Evolutionary conservation across 257 asterid genomes (phyloP), one percentile per base, ranked within the genome.

Genomic region (Paraleonurus japonicus): DNA sequence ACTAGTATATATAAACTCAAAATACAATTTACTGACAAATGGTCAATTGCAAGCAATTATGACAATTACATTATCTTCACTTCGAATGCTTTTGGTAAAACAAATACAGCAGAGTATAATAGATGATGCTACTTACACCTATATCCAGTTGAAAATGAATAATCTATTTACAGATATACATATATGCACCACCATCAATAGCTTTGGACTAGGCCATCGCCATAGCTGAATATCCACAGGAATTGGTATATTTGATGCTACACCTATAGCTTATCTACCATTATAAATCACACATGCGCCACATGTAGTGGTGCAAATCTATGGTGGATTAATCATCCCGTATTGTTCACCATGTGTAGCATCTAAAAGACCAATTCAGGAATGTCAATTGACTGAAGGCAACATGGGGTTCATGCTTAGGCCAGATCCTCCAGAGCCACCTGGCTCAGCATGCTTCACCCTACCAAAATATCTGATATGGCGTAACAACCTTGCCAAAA

Each of bases 401-500:
- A 94, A 77, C 89, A 89, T 86, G 3, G 98, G 98, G 74, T 85
- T 86, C 88, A 88, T 94, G 84, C 85, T 85, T 64, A 91, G 86
- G 66, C 95, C 97, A 71, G 80, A 86, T 76, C 93, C 97, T 59
- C 95, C 95, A 15, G 90, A 85, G 22, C 76, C 90, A 35, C 95
- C 92, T 1, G 98, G 96, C 71, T 91, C 96, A 0, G 88, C 88
- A 71, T 87, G 95, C 84, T 89, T 94, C 58, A 89, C 97, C 73
- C 91, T 75, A 41, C 97, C 98, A 77, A 84, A 84, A 67, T 94
- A 88, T 79, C 97, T 80, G 43, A 94, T 89, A 60, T 94, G 98
- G 5, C 98, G 92, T 45, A 91, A 79, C 82, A 94, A 80, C 88
- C 98, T 88, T 32, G 98, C 98, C 81, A 94, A 62, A 68, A 85